Evolutionary conservation across 2,329 filamentous ascomycete genomes (phyloP).

Genomic region (Leptographium lundbergii): DNA sequence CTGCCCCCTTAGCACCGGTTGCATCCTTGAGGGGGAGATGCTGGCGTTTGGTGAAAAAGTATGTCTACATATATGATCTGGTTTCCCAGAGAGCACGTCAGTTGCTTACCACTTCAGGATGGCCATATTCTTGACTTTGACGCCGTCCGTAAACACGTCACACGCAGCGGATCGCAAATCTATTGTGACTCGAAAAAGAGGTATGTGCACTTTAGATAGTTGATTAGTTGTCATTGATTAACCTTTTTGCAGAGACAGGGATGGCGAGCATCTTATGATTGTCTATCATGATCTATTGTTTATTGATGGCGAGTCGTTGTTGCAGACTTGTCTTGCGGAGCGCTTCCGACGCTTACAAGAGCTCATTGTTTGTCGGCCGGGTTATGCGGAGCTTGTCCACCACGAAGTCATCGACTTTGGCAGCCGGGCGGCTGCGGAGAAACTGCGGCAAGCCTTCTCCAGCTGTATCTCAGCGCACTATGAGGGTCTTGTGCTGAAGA

Average conservation of each 20-base stretch:
- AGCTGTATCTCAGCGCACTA: constrained; percentile 50
- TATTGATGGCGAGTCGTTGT: constrained; percentile 38
- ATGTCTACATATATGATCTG: not conserved
- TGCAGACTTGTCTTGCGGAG: constrained; percentile 41
- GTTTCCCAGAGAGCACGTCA: no score
- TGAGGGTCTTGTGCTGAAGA: constrained; percentile 75
- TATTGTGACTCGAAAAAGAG: not conserved
- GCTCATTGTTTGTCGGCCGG: constrained; percentile 38
- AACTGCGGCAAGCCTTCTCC: constrained; percentile 53
- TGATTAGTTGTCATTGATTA: constrained; percentile 5
- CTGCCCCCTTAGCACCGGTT: constrained; percentile 49
- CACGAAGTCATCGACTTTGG: constrained; percentile 57
- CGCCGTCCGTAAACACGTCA: constrained; percentile 69
- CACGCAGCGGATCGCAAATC: constrained; percentile 47
- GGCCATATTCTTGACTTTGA: constrained; percentile 61
- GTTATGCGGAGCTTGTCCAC: constrained; percentile 53
- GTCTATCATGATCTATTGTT: constrained; percentile 47
- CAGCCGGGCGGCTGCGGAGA: constrained; percentile 32
- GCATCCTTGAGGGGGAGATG: constrained; percentile 75
- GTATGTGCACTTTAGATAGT: not conserved
- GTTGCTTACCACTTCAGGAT: constrained; percentile 23
- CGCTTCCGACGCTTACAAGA: constrained; percentile 46
- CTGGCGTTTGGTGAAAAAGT: constrained; percentile 60
- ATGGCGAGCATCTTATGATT: constrained; percentile 47
- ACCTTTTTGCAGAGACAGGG: constrained; percentile 25